Base-by-base conservation (phyloP, 75 land plant genomes). In the Sequoiadendron giganteum region DNA sequence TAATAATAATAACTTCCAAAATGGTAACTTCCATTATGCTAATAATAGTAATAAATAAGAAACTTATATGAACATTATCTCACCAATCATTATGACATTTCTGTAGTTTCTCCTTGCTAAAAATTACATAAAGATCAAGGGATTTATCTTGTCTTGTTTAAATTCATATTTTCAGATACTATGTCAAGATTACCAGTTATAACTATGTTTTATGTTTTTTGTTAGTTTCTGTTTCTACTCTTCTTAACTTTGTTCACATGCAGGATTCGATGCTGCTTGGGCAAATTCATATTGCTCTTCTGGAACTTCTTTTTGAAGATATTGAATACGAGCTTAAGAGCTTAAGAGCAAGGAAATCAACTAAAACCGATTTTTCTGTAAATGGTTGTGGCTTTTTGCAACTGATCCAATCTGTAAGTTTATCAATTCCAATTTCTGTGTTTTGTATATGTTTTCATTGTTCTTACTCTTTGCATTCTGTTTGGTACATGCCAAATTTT, bases 261-360 rank as follows among this genome's bases (percentile, higher is more conserved):
- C 92, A 97, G 99, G 95, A 96, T 84, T 93, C 99, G 25, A 87
- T 91, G 88, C 90, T 97, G n/a, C 93, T 97, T 77, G 96, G 95
- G 32, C 87, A 97, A 87, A 90, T 95, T 76, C 96, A 96, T 88
- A 88, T 96, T 68, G 89, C 95, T 28, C 93, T 97, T 73, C 89
- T 97, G 79, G 93, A 88, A 75, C 88, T 94, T 76, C 89, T 97
- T 78, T 68, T 97, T 13, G 90, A 83, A 43, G 93, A 93, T 90
- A 88, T 95, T 49, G 93, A 94, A 55, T 88, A 61, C 55, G 99
- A 93, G 54, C 90, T 93, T 49, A 79, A 85, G 85, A 77, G 73
- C 87, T 32, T 80, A 80, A 85, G 38, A n/a, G 25, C 85, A 30
- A 16, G 40, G 38, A 49, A 85, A 85, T 34, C 30, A n/a, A 54